Percentiles rank a stretch among this genome's conserved stretches.
Conservation (phyloP, 202 grass and related monocot species). For the Schoenoplectus tabernaemontani region DNA sequence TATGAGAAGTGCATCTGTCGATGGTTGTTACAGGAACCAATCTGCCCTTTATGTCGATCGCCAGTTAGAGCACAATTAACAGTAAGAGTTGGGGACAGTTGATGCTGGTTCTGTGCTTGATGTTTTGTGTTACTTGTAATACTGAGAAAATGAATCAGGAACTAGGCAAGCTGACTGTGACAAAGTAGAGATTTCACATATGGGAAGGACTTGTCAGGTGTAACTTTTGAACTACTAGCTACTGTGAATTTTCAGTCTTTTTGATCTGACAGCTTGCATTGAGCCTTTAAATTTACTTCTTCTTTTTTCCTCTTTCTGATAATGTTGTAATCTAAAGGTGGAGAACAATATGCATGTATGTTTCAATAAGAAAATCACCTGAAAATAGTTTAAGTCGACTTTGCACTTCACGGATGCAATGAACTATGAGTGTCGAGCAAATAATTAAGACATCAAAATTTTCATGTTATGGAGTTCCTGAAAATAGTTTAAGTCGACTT, state of each 20-base stretch:
- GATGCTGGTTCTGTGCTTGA: background rate
- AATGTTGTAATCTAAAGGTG: background rate
- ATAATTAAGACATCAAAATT: background rate
- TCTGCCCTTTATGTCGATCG: constrained; percentile 16
- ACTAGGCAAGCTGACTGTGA: background rate
- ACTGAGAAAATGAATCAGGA: background rate
- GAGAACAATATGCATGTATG: background rate
- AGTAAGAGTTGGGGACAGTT: background rate
- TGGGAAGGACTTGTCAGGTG: background rate
- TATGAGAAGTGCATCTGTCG: constrained; percentile 2
- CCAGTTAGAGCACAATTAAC: background rate
- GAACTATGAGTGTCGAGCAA: background rate
- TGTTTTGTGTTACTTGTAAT: background rate
- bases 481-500: background rate
- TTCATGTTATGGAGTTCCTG: background rate
- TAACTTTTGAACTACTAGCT: background rate
- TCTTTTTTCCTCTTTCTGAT: too few relatives aligned
- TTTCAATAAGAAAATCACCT: background rate
- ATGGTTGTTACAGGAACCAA: background rate
- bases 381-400: background rate
- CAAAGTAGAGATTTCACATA: background rate
- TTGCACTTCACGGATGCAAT: background rate
- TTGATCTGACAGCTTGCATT: too few relatives aligned
- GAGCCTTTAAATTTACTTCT: too few relatives aligned
- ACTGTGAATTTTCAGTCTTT: too few relatives aligned